phyloP scores from a whole-genome alignment of 805 yeast genomes.

The Metschnikowia gruessii region DNA sequence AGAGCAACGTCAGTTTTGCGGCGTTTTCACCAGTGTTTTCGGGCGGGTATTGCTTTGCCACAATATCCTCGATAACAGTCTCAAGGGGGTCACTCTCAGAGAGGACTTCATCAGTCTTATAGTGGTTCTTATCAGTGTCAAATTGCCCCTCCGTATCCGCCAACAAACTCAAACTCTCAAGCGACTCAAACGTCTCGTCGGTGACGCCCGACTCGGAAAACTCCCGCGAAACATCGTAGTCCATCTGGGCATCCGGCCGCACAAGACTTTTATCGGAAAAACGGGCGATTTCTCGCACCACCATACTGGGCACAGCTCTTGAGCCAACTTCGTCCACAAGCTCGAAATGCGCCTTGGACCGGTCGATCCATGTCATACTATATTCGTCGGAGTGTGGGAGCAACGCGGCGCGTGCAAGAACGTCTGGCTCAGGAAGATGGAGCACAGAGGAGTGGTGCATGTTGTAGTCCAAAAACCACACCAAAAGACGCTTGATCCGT shows the following conservation, averaged over 20 bases:
- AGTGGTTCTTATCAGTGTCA: not conserved
- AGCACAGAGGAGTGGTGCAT: slow-evolving; percentile 23
- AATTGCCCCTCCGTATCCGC: not conserved
- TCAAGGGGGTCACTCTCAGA: not conserved
- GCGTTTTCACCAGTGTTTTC: not conserved
- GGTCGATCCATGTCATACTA: slow-evolving; percentile 32
- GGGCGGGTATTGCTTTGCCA: not conserved
- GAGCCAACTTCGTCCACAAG: slow-evolving; percentile 1
- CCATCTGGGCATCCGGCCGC: not conserved
- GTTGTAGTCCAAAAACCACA: slow-evolving; percentile 39
- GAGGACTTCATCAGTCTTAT: not conserved
- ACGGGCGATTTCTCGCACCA: slow-evolving; percentile 11
- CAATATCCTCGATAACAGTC: slow-evolving; percentile 3
- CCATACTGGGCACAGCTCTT: not conserved
- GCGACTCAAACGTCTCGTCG: slow-evolving; percentile 18
- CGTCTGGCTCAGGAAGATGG: slow-evolving; percentile 16
- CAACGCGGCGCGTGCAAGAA: slow-evolving; percentile 9
- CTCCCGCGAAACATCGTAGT: slow-evolving; percentile 4
- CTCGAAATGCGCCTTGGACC: slow-evolving; percentile 21
- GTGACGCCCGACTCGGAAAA: slow-evolving; percentile 9
- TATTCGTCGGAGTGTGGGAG: slow-evolving; percentile 33
- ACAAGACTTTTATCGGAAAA: slow-evolving; percentile 11
- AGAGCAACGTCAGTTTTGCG: not conserved
- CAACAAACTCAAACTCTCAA: slow-evolving; percentile 1
- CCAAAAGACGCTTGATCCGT: slow-evolving; percentile 36